Base-by-base conservation (phyloP, 306 rosid species). In the Sicyos baderoa region DNA sequence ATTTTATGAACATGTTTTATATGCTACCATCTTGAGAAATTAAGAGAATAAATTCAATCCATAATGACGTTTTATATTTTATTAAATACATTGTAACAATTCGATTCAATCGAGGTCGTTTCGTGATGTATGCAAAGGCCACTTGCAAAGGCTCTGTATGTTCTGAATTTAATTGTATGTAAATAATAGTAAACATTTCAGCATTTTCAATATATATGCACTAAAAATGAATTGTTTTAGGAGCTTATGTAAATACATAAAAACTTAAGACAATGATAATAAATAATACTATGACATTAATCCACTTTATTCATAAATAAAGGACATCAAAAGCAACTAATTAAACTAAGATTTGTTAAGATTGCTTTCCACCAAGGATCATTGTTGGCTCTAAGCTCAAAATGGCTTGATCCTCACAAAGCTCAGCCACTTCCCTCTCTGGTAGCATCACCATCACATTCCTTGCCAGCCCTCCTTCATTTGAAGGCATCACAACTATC, bases 401-500 rank as follows among this genome's bases (percentile, higher is more conserved):
- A 19, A 87, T 76, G 13, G 80, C 80, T 72, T 76, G 22, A 63
- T 86, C 96, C 40, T 74, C 63, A 18, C 74, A 72, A 12, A 86
- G 58, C 76, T 57, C 45, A 15, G 14, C 58, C 6, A 86, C 45
- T 15, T 90, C 84, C 57, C 77, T 79, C 62, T 77, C 77, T 9
- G 84, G 82, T 75, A 87, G 70, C 68, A 72, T 84, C 72, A 84
- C 82, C 64, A 15, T 58, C 54, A 90, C 96, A 7, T 53, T 64
- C 71, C 96, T 78, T 2, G 76, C 86, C 48, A 82, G 25, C 61
- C 86, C 89, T 54, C 65, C 82, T 64, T 86, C 91, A 1, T 71
- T 19, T 1, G 87, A 75, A 11, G 95, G 88, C 89, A 72, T 80
- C 72, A 90, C 87, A 61, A 79, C 48, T 1, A 90, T 77, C 86